phyloP scores from a whole-genome alignment of 495 filamentous ascomycete genomes.

The Podospora anserina region DNA sequence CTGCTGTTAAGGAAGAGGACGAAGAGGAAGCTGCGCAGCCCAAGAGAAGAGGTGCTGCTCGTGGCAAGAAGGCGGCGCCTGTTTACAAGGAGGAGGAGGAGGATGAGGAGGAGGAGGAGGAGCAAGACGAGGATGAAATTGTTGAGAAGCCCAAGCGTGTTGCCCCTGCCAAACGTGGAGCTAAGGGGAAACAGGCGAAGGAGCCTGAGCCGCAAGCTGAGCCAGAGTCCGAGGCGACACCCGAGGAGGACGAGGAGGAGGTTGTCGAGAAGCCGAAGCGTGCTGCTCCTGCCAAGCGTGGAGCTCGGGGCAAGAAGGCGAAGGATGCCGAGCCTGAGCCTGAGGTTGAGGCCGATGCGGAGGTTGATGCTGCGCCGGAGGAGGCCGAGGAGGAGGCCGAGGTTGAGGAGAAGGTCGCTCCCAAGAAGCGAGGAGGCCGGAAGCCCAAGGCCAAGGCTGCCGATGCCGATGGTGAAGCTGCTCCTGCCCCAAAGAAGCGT shows the following conservation, averaged over 20 bases:
- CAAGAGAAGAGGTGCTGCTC: background rate
- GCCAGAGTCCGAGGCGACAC: slow-evolving; percentile 12
- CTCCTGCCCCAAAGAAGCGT: slow-evolving; percentile 16
- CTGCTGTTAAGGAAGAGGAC: slow-evolving; percentile 10
- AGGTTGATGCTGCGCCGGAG: slow-evolving; percentile 20
- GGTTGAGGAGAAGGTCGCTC: slow-evolving; percentile 16
- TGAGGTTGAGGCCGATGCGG: slow-evolving; percentile 19
- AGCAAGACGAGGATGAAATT: slow-evolving; percentile 15
- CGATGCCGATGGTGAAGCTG: slow-evolving; percentile 18
- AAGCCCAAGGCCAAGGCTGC: slow-evolving; percentile 19
- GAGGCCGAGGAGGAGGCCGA: slow-evolving; percentile 26
- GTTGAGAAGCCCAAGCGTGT: slow-evolving; percentile 11
- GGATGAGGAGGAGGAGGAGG: slow-evolving; percentile 27
- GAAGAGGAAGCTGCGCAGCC: slow-evolving; percentile 32
- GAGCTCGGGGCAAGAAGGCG: slow-evolving; percentile 18
- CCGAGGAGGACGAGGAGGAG: slow-evolving; percentile 18
- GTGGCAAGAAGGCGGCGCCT: slow-evolving; percentile 13
- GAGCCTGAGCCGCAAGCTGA: slow-evolving; percentile 10
- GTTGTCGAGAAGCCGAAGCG: slow-evolving; percentile 16
- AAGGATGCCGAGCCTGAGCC: slow-evolving; percentile 24
- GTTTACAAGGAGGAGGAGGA: slow-evolving; percentile 24
- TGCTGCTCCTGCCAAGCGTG: slow-evolving; percentile 18
- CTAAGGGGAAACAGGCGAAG: slow-evolving; percentile 8
- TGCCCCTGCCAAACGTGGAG: slow-evolving; percentile 13
- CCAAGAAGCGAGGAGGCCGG: slow-evolving; percentile 32